Conservation (phyloP, 805 yeast genomes). For the Naumovozyma dairenensis region DNA sequence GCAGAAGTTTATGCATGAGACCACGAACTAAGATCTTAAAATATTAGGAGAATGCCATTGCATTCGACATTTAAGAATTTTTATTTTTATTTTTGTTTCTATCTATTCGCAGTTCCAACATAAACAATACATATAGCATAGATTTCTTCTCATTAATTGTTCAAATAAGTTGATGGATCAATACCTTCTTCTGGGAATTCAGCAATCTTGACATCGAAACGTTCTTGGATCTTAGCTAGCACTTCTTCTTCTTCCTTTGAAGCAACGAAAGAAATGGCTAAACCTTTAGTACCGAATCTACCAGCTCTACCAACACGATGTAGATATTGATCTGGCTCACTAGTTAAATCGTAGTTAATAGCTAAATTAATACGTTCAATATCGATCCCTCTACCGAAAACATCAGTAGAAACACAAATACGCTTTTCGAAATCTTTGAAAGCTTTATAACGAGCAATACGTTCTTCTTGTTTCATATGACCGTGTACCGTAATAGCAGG, state of each 20-base stretch:
- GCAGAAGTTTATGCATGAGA: too few relatives aligned
- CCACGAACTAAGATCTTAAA: too few relatives aligned
- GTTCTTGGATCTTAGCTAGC: conserved; percentile 84
- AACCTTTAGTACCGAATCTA: conserved; percentile 98
- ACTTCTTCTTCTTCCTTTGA: conserved; percentile 83
- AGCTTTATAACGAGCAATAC: conserved; percentile 91
- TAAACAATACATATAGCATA: too few relatives aligned
- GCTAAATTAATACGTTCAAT: conserved; percentile 97
- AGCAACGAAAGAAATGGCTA: conserved; percentile 84
- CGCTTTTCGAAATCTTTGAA: conserved; percentile 98
- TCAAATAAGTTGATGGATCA: conserved; percentile 96
- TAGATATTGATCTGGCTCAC: conserved; percentile 93
- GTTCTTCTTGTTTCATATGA: conserved; percentile 92
- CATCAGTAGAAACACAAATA: conserved; percentile 97
- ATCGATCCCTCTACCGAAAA: conserved; percentile 98
- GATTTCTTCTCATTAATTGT: conserved; percentile 60
- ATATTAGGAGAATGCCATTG: too few relatives aligned
- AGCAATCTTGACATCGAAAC: conserved; percentile 91
- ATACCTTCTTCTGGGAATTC: conserved; percentile 97
- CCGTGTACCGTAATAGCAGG: conserved; percentile 96
- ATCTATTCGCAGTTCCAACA: too few relatives aligned
- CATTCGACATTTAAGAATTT: too few relatives aligned
- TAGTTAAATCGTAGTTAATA: conserved; percentile 93
- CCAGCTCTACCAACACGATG: conserved; percentile 99
- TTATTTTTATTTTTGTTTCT: too few relatives aligned